Evolutionary conservation across 768 basidiomycete species (phyloP).

Genomic region (Obba rivulosa): DNA sequence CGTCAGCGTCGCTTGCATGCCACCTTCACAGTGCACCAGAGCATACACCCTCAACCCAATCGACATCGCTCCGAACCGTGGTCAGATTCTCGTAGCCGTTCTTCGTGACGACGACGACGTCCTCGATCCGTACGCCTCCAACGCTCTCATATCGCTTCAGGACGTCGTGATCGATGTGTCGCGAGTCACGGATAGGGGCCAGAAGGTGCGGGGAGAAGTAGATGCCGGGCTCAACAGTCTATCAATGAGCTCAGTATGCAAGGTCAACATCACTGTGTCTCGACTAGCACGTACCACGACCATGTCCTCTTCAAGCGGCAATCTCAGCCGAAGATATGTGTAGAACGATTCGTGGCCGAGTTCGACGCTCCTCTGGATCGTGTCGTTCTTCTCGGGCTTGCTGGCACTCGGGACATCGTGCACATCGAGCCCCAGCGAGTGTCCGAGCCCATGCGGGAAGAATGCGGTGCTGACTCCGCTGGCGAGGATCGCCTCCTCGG

Average conservation of each 20-base stretch:
- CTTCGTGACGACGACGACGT: slow-evolving; percentile 76
- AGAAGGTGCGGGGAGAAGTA: slow-evolving; percentile 83
- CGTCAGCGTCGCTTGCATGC: too few species aligned
- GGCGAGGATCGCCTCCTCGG: slow-evolving; percentile 63
- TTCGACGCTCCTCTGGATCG: slow-evolving; percentile 31
- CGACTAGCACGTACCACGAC: slow-evolving; percentile 59
- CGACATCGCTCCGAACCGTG: slow-evolving; percentile 74
- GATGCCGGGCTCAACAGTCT: slow-evolving; percentile 90
- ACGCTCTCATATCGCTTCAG: slow-evolving; percentile 71
- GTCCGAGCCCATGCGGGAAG: slow-evolving; percentile 92
- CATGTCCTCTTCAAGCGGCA: slow-evolving; percentile 73
- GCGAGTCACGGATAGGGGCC: slow-evolving; percentile 54
- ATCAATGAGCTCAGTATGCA: slow-evolving; percentile 1
- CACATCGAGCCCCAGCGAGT: slow-evolving; percentile 90
- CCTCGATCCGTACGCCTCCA: slow-evolving; percentile 93
- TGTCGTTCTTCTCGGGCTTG: slow-evolving; percentile 58
- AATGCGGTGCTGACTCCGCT: slow-evolving; percentile 80
- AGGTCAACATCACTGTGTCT: background rate
- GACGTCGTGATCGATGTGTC: slow-evolving; percentile 63
- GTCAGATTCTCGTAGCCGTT: slow-evolving; percentile 82
- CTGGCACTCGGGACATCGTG: slow-evolving; percentile 87
- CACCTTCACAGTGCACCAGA: slow-evolving; percentile 45
- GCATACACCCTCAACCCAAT: slow-evolving; percentile 79
- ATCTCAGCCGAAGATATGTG: slow-evolving; percentile 70
- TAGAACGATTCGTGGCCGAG: slow-evolving; percentile 61